Base-by-base conservation (phyloP, 108 stramenopile species). In the Parietichytrium sp. region DNA sequence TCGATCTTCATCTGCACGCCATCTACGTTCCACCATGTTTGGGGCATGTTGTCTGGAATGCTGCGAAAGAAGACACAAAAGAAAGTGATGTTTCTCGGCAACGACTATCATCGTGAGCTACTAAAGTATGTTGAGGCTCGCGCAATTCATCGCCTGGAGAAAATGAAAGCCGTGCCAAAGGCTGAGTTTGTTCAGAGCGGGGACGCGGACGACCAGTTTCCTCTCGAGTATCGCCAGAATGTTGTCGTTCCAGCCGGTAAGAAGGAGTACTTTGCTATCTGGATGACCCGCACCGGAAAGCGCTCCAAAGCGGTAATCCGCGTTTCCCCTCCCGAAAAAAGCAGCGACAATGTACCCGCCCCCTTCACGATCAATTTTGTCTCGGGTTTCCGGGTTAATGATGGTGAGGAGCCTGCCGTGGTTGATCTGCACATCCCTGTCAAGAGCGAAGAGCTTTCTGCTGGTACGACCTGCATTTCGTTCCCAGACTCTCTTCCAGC, bases 71-170 rank as follows among this genome's bases (percentile, higher is more conserved):
- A 38, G 36, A 72, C 55, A 7, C 55, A 42, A 4, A 38, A 72
- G 36, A 72, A 72, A 38, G 55, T 72, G 7, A 72, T 31, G 29
- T 72, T 72, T 18, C 0, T 72, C 20, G 36, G 42, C 36, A 16
- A 30, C 7, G n/a, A 18, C 4, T 72, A 72, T 38, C 55, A 72
- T 38, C 55, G 55, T 4, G 55, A 72, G 55, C 55, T 72, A 23
- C 55, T 72, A 18, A 72, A 72, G 29, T 72, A 72, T 18, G 55
- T 72, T 12, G 55, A 72, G 55, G 36, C 55, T 30, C 55, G 55
- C 12, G 55, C 25, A 6, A 72, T 72, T 18, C 55, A 72, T 18
- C 55, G 55, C 4, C 38, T 72, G 55, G 55, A 72, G 18, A 72
- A 72, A 18, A 72, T 72, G 55, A 33, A 72, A 23, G n/a, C 55